These are phyloP conservation scores for Yamadazyma mexicana DNA, from an alignment of 1,139 yeast genomes.

Conservation along the genomic window DNA sequence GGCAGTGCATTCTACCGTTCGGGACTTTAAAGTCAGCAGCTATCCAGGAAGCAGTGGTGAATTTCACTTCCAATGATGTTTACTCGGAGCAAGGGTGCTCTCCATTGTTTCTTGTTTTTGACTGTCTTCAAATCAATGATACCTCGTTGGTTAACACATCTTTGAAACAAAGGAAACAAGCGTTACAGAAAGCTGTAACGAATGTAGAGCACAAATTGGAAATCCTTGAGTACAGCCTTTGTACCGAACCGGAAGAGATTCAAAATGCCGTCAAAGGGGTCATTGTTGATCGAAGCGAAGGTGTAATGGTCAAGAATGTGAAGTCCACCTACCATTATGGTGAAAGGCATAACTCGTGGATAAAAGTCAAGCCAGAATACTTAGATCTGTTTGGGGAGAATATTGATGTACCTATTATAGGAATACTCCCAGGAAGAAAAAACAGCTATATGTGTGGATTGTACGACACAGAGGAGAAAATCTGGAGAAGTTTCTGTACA, in stretches of 20 bases:
- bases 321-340: slow-evolving; percentile 61
- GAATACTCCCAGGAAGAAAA: slow-evolving; percentile 73
- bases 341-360: slow-evolving; percentile 64
- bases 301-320: slow-evolving; percentile 73
- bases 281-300: slow-evolving; percentile 75
- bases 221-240: slow-evolving; percentile 48
- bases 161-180: slow-evolving; percentile 54
- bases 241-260: slow-evolving; percentile 51
- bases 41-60: slow-evolving; percentile 47
- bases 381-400: slow-evolving; percentile 84
- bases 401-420: slow-evolving; percentile 76
- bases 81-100: slow-evolving; percentile 41
- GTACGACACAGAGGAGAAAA: slow-evolving; percentile 31
- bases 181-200: slow-evolving; percentile 47
- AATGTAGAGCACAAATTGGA: slow-evolving; percentile 58
- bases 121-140: slow-evolving; percentile 69
- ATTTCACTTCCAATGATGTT: slow-evolving; percentile 40
- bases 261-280: slow-evolving; percentile 57
- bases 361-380: slow-evolving; percentile 90
- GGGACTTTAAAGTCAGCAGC: slow-evolving; percentile 79
- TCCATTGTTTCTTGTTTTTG: slow-evolving; percentile 73
- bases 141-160: slow-evolving; percentile 55
- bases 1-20: slow-evolving; percentile 67
- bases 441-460: slow-evolving; percentile 78
- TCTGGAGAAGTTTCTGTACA: slow-evolving; percentile 62